Conservation (phyloP, 2,329 filamentous ascomycete genomes). For the Hypoxylon sp. region DNA sequence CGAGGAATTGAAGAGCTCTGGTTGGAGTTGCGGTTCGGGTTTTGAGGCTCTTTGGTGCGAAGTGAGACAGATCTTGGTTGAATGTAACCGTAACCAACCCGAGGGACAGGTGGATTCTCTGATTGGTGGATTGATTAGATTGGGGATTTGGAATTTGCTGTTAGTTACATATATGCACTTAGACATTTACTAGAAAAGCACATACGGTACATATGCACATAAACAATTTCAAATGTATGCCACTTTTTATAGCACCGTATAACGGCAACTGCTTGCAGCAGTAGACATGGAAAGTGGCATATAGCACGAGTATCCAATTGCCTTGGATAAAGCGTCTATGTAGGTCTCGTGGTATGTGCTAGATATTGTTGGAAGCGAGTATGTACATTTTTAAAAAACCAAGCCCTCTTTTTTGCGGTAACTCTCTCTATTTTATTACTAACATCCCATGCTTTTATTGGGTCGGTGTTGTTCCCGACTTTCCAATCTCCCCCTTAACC, state of each 20-base stretch:
- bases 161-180: conserved; percentile 7
- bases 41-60: conserved; percentile 37
- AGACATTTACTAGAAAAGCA: too few species aligned
- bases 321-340: too few species aligned
- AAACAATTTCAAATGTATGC: too few species aligned
- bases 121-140: conserved; percentile 11
- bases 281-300: too few species aligned
- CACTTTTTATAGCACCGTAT: too few species aligned
- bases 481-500: conserved; percentile 68
- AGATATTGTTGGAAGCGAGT: too few species aligned
- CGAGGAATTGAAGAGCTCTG: neutral
- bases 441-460: neutral
- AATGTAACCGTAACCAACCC: conserved; percentile 39
- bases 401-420: too few species aligned
- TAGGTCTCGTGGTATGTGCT: too few species aligned
- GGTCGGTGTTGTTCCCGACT: neutral
- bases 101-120: conserved; percentile 4
- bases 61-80: conserved; percentile 42
- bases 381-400: too few species aligned
- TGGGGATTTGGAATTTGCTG: neutral
- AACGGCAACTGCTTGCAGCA: too few species aligned
- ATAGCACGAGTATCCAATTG: too few species aligned
- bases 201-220: neutral
- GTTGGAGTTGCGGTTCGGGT: conserved; percentile 19
- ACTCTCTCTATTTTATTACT: too few species aligned